These are phyloP conservation scores for Moesziomyces antarcticus DNA, from an alignment of 1,284 basidiomycete genomes.

Conservation along the genomic window DNA sequence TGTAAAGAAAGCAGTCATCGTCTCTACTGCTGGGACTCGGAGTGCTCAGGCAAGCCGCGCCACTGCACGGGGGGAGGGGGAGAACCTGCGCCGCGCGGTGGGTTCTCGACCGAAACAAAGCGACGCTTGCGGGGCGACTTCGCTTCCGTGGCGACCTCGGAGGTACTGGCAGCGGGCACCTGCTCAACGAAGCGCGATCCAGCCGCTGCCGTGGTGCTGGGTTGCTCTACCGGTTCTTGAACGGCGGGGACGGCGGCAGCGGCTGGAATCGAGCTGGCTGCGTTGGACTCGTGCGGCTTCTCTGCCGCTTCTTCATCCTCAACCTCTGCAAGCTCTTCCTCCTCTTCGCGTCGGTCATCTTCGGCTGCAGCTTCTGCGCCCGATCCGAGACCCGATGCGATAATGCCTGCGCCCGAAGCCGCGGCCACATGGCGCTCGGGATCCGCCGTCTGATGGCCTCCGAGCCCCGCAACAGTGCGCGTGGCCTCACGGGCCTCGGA, in stretches of 20 bases:
- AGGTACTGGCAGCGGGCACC: neutral
- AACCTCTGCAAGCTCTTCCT: slow-evolving; percentile 21
- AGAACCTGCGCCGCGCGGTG: slow-evolving; percentile 29
- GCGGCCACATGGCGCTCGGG: slow-evolving; percentile 6
- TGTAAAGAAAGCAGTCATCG: neutral
- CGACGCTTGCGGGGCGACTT: slow-evolving; percentile 22
- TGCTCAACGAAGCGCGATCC: slow-evolving; percentile 23
- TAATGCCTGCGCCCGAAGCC: slow-evolving; percentile 16
- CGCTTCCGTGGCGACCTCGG: neutral
- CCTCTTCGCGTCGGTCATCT: slow-evolving; percentile 18
- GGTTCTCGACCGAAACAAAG: slow-evolving; percentile 42
- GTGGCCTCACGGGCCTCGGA: slow-evolving; percentile 4
- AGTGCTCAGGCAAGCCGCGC: slow-evolving; percentile 8
- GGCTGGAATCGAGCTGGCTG: neutral
- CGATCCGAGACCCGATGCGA: slow-evolving; percentile 25
- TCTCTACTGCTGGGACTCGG: slow-evolving; percentile 4
- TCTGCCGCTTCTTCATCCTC: slow-evolving; percentile 3
- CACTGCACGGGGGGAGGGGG: slow-evolving; percentile 43
- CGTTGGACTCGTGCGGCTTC: neutral
- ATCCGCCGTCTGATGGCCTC: slow-evolving; percentile 22
- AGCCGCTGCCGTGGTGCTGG: neutral
- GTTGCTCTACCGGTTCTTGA: neutral
- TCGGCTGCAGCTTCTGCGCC: slow-evolving; percentile 21
- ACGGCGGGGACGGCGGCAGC: neutral
- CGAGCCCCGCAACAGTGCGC: slow-evolving; percentile 19